Conservation (phyloP, 139 green algal genomes). For the Picochlorum sp. region DNA sequence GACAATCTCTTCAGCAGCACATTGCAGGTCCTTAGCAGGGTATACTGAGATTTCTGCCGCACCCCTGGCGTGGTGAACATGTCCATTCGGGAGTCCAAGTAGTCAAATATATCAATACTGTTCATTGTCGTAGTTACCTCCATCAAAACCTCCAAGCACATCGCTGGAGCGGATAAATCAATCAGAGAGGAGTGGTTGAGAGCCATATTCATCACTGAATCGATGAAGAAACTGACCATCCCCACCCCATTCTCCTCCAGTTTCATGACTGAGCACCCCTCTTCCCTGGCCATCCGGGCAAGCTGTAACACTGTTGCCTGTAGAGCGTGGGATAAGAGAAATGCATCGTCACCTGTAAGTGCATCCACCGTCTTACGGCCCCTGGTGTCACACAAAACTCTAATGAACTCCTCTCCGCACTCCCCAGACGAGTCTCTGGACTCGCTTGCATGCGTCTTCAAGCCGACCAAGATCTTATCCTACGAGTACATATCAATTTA, state of each 20-base stretch:
- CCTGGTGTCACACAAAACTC: not conserved
- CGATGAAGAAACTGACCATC: constrained; percentile 21
- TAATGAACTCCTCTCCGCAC: not conserved
- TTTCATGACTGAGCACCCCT: constrained; percentile 7
- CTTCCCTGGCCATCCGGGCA: not conserved
- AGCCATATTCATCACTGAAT: constrained; percentile 17
- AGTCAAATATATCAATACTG: constrained; percentile 29
- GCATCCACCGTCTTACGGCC: not conserved
- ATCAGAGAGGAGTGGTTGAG: not conserved
- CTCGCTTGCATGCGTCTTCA: too few relatives aligned
- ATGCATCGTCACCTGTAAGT: not conserved
- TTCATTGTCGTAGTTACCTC: constrained; percentile 20
- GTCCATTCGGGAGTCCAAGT: constrained; percentile 19
- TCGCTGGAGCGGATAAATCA: constrained; percentile 9
- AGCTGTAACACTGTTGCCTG: constrained; percentile 6
- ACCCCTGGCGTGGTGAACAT: constrained; percentile 10
- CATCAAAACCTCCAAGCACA: constrained; percentile 24
- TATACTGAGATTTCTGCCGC: constrained; percentile 24
- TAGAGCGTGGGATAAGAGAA: constrained; percentile 6
- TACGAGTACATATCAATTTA: too few relatives aligned
- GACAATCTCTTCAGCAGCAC: constrained; percentile 46
- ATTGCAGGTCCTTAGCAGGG: constrained; percentile 55
- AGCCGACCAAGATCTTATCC: too few relatives aligned
- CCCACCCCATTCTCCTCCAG: not conserved
- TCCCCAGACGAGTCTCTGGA: too few relatives aligned